Evolutionary conservation across 352 stramenopile genomes (phyloP).

Genomic region (Elongisporangium senticosum): DNA sequence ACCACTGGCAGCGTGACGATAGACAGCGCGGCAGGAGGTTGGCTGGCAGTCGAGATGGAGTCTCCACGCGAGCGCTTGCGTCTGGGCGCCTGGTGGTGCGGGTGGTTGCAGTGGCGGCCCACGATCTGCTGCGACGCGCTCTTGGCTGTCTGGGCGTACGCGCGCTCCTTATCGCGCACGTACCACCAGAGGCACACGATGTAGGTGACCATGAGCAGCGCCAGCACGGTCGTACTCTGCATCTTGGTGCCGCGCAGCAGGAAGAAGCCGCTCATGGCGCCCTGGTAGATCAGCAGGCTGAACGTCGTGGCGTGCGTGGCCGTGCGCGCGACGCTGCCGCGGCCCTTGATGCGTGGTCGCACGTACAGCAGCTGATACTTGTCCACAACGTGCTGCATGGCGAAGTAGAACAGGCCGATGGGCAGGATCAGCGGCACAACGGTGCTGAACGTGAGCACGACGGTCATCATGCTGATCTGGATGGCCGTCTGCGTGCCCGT

Average conservation of each 20-base stretch:
- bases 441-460: slow-evolving; percentile 83
- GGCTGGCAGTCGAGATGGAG: slow-evolving; percentile 6
- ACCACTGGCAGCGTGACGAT: background rate
- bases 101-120: slow-evolving; percentile 32
- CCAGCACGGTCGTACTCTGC: slow-evolving; percentile 63
- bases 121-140: slow-evolving; percentile 29
- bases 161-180: slow-evolving; percentile 80
- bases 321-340: slow-evolving; percentile 75
- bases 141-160: slow-evolving; percentile 35
- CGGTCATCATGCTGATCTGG: slow-evolving; percentile 79
- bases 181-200: slow-evolving; percentile 78
- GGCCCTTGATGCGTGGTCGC: slow-evolving; percentile 77
- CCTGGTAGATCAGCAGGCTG: slow-evolving; percentile 75
- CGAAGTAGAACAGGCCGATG: slow-evolving; percentile 77
- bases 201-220: slow-evolving; percentile 80
- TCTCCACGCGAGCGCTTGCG: slow-evolving; percentile 1
- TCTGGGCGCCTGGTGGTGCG: slow-evolving; percentile 16
- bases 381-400: slow-evolving; percentile 79
- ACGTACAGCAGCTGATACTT: slow-evolving; percentile 83
- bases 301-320: slow-evolving; percentile 76
- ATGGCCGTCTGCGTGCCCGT: slow-evolving; percentile 77
- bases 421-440: slow-evolving; percentile 82
- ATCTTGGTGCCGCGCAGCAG: slow-evolving; percentile 70
- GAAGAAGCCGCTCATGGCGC: slow-evolving; percentile 81
- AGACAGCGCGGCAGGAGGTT: background rate